Conservation (phyloP, 2,329 filamentous ascomycete genomes). For the Shiraia bambusicola region DNA sequence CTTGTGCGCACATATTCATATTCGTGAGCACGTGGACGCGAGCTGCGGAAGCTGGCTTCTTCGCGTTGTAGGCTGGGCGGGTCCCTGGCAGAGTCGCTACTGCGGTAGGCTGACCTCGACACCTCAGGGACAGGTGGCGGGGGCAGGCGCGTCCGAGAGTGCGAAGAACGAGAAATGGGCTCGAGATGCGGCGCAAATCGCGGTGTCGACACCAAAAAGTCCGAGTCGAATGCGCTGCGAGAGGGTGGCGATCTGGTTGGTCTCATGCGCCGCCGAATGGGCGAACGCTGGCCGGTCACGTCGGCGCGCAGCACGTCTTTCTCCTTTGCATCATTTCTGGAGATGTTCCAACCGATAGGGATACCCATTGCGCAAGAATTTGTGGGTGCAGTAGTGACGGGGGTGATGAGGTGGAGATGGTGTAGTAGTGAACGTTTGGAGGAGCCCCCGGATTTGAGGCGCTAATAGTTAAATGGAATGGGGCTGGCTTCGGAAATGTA, state of each 20-base stretch:
- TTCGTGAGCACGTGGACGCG: constrained; percentile 12
- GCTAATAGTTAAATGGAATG: constrained; percentile 11
- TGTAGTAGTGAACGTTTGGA: constrained; percentile 24
- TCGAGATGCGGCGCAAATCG: constrained; percentile 16
- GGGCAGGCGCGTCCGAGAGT: constrained; percentile 24
- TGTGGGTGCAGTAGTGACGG: constrained; percentile 17
- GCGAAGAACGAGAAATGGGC: constrained; percentile 17
- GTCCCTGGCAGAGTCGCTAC: constrained; percentile 16
- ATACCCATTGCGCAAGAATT: constrained; percentile 49
- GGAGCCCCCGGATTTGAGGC: constrained; percentile 12
- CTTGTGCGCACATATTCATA: constrained; percentile 17
- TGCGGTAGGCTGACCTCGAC: constrained; percentile 19
- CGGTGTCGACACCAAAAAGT: constrained; percentile 15
- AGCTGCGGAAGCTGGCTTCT: constrained; percentile 14
- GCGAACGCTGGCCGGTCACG: constrained; percentile 56
- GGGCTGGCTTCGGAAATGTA: constrained; percentile 22
- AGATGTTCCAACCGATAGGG: constrained; percentile 52
- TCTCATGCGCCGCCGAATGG: constrained; percentile 56
- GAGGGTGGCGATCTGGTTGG: constrained; percentile 25
- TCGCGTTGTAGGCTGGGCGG: constrained; percentile 17
- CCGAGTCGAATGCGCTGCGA: constrained; percentile 18
- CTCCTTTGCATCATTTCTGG: constrained; percentile 50
- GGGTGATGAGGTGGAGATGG: constrained; percentile 15
- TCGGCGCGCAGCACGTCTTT: constrained; percentile 54
- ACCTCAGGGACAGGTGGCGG: constrained; percentile 41